Evolutionary conservation across 2,329 filamentous ascomycete genomes (phyloP), one percentile per base, ranked within the genome.

Genomic region (Apiospora rasikravindrae): DNA sequence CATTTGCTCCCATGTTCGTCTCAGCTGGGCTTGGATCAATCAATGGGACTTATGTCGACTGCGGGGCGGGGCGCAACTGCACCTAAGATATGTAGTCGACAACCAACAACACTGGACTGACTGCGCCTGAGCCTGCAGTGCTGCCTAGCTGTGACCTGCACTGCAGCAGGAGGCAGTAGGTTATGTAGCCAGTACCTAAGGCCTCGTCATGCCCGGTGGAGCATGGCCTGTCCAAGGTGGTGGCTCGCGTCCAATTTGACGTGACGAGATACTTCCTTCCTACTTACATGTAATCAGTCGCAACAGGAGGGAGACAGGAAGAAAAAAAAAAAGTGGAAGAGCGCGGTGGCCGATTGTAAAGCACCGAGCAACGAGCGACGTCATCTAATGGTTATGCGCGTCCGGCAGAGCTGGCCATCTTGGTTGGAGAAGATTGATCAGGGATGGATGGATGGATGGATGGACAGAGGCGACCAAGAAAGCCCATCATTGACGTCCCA

Each of bases 121-220:
- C 49, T 53, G 49, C 49, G 51, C 51, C 51, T 57, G 51, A 13
- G n/a, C n/a, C n/a, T n/a, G n/a, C n/a, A n/a, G n/a, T n/a, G n/a
- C n/a, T n/a, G n/a, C n/a, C 51, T 33, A n/a, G 26, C 51, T 57
- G 51, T 14, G 16, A 29, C 49, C 19, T 57, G 51, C 51, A 33
- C 26, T 33, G 26, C 26, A 33, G 26, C 14, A 19, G 14, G 4
- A 26, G 51, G 13, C 24, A 1, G 40, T 40, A 13, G 40, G 40
- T 10, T 6, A 33, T 3, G 3, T 3, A 33, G 33, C 33, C 33
- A 3, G 3, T 33, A 33, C 3, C 33, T 6, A 33, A 40, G 51
- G 5, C 51, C 33, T 61, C 29, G 53, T 61, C 26, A 61, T 61
- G 29, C 1, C 16, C 29, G 51, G 51, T 57, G 51, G 51, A 57